Conservation (phyloP, 2,329 filamentous ascomycete species). For the Esteya vermicola region DNA sequence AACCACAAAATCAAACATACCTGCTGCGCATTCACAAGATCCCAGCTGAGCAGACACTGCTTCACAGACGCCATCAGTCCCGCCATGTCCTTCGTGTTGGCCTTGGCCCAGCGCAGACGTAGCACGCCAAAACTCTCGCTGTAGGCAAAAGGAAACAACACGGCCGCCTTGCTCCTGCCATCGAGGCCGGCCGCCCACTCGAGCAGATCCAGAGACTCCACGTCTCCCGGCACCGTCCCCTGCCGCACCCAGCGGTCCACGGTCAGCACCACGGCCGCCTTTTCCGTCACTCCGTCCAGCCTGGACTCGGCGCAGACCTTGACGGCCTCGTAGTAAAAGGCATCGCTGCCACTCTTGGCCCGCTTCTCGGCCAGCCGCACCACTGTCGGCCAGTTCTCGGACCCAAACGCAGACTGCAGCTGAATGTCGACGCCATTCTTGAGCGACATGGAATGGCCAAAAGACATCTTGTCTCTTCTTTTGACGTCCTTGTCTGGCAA, state of each 20-base stretch:
- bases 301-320: constrained; percentile 37
- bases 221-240: constrained; percentile 30
- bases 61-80: constrained; percentile 30
- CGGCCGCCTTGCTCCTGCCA: too few species aligned
- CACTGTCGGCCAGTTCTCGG: constrained; percentile 37
- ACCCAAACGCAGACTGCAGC: constrained; percentile 39
- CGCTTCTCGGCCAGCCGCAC: constrained; percentile 38
- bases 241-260: constrained; percentile 33
- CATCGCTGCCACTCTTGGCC: constrained; percentile 32
- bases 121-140: constrained; percentile 33
- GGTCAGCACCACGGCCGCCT: constrained; percentile 26
- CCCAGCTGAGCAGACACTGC: constrained; percentile 38
- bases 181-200: constrained; percentile 32
- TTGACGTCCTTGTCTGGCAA: too few species aligned
- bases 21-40: constrained; percentile 42
- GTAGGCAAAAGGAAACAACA: constrained; percentile 23
- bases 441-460: constrained; percentile 24
- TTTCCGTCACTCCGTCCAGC: constrained; percentile 32
- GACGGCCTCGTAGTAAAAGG: constrained; percentile 35
- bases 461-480: too few species aligned
- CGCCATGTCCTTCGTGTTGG: constrained; percentile 27
- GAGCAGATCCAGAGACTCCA: constrained; percentile 36
- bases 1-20: constrained; percentile 16
- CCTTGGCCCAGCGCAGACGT: constrained; percentile 36
- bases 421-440: constrained; percentile 37